These are phyloP conservation scores for Aspergillus persii DNA, from an alignment of 2,329 filamentous ascomycete species.

Conservation along the genomic window DNA sequence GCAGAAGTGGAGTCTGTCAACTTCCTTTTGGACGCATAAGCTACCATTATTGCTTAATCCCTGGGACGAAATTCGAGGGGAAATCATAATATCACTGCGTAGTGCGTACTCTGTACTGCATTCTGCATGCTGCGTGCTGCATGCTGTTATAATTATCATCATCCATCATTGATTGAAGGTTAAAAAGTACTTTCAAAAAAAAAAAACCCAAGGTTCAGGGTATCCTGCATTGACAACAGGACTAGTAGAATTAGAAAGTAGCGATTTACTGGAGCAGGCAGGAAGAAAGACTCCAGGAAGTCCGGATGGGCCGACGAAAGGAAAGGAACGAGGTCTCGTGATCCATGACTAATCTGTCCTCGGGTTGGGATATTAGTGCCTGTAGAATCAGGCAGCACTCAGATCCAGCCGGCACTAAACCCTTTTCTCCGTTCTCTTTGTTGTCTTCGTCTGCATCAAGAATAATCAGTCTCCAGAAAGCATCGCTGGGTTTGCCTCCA, in stretches of 20 bases:
- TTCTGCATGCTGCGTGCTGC: background rate
- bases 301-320: background rate
- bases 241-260: too few relatives aligned
- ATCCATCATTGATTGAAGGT: too few relatives aligned
- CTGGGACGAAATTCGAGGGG: background rate
- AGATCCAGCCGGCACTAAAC: background rate
- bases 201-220: too few relatives aligned
- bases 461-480: background rate
- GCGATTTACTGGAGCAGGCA: too few relatives aligned
- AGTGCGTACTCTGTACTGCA: background rate
- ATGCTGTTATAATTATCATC: background rate
- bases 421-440: conserved; percentile 8
- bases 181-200: too few relatives aligned
- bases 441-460: background rate
- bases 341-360: background rate
- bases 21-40: background rate
- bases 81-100: background rate
- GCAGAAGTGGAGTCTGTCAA: conserved; percentile 14
- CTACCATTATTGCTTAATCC: conserved; percentile 5
- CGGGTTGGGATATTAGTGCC: background rate
- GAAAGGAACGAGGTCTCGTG: background rate
- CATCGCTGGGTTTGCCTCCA: background rate
- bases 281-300: too few relatives aligned
- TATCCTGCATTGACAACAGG: too few relatives aligned
- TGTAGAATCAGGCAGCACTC: conserved; percentile 9